Evolutionary conservation across 345 rosid species (phyloP).

Genomic region (Psidium guajava): DNA sequence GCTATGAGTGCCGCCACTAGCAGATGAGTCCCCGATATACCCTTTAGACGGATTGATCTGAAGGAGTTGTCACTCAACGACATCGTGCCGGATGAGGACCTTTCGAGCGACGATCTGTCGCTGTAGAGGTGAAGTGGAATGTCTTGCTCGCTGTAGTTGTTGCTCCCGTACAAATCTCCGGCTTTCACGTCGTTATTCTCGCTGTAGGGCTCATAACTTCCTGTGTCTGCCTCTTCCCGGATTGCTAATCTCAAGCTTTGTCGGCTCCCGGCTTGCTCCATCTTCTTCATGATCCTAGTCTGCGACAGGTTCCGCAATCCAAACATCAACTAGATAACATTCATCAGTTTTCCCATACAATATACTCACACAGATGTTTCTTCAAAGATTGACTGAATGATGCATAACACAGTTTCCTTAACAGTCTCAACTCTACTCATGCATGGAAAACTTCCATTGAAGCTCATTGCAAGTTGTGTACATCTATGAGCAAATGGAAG

Average conservation of each 20-base stretch:
- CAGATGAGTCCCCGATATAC: neutral
- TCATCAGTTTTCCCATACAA: neutral
- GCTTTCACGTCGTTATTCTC: neutral
- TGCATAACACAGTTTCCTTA: neutral
- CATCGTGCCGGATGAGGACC: neutral
- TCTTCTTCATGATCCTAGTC: slow-evolving; percentile 2
- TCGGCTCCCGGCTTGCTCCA: slow-evolving; percentile 2
- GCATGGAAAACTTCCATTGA: neutral
- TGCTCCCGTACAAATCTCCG: neutral
- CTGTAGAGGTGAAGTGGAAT: neutral
- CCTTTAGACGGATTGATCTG: neutral
- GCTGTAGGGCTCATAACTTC: neutral
- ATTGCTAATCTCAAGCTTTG: neutral
- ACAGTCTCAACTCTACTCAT: neutral
- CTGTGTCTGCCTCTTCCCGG: neutral
- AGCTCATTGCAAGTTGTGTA: neutral
- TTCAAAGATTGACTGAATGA: neutral
- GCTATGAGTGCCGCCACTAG: slow-evolving; percentile 1
- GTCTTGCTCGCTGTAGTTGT: neutral
- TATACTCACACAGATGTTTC: neutral
- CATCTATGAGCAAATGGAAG: neutral
- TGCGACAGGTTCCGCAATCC: neutral
- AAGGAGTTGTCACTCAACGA: neutral
- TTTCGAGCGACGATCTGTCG: neutral
- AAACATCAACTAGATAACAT: neutral